These are phyloP conservation scores for Apiotrichum porosum DNA, from an alignment of 1,284 basidiomycete species.

Conservation along the genomic window DNA sequence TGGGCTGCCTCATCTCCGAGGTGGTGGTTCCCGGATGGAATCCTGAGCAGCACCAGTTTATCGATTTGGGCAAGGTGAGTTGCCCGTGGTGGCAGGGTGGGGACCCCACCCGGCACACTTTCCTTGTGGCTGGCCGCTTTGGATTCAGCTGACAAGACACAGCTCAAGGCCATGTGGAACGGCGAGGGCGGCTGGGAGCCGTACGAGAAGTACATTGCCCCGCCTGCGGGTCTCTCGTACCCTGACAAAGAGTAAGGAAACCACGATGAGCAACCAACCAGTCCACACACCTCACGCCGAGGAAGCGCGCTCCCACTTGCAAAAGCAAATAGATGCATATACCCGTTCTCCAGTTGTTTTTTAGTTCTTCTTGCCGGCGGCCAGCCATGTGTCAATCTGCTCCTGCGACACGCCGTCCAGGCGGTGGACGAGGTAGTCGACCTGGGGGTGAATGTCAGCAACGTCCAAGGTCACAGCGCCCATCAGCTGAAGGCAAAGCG, in stretches of 20 bases:
- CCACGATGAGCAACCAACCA: no score
- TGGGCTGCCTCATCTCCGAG: slow-evolving; percentile 43
- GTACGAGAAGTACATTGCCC: slow-evolving; percentile 26
- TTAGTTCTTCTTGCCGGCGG: slow-evolving; percentile 1
- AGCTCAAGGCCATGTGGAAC: slow-evolving; percentile 37
- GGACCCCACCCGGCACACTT: no score
- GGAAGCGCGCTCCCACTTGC: no score
- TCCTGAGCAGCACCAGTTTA: slow-evolving; percentile 39
- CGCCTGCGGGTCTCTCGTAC: slow-evolving; percentile 18
- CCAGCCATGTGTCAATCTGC: slow-evolving; percentile 66
- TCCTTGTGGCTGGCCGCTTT: no score
- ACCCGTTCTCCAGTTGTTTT: no score
- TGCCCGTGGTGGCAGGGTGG: not conserved
- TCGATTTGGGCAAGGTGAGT: slow-evolving; percentile 33
- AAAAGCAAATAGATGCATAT: no score
- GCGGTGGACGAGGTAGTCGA: slow-evolving; percentile 82
- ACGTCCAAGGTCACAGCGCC: no score
- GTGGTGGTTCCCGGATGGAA: slow-evolving; percentile 41
- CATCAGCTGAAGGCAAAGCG: no score
- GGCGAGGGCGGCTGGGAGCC: slow-evolving; percentile 31
- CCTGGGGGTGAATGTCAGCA: slow-evolving; percentile 53
- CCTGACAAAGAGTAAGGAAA: slow-evolving; percentile 19
- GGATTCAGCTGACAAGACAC: not conserved
- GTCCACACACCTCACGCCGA: no score
- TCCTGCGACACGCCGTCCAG: slow-evolving; percentile 73